Evolutionary conservation across 2,329 filamentous ascomycete species (phyloP), one percentile per base, ranked within the genome.

Genomic region (Nemania abortiva): DNA sequence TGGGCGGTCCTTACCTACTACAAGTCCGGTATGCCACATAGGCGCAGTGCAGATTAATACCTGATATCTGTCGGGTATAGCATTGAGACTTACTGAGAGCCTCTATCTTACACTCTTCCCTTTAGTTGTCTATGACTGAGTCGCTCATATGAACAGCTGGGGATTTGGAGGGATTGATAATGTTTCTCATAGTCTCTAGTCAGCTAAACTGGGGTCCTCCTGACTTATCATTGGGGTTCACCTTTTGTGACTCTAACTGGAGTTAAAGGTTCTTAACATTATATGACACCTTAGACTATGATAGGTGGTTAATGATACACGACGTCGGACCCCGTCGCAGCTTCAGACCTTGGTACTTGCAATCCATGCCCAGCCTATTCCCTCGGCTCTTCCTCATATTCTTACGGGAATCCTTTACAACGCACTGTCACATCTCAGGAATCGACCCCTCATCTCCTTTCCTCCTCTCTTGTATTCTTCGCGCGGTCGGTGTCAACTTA

Each of bases 371-470:
- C 39, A 62, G 53, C 29, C 45, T 57, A 62, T 54, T 52, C 39
- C 62, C 50, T 54, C 57, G 24, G 52, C 60, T 58, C 54, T 45
- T 31, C 42, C 34, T 62, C 52, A 54, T 42, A 65, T 71, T 67
- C 37, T 67, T 71, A 68, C 15, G 47, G 42, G 20, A 45, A 49
- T 47, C 45, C 61, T 61, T 57, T 37, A 20, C 49, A 57, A 55
- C 56, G n/a, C 31, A 59, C 39, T 58, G 20, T 49, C 47, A 55
- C 42, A 65, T 47, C 37, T 39, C 58, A 49, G 52, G 50, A 47
- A 65, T 59, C 54, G 18, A 54, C 54, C 29, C 59, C 24, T 61
- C 47, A 34, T 68, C 63, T 70, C 54, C 42, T 65, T 70, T 58
- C 50, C 37, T 52, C 56, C 56, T 62, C 49, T 69, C 58, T 49